phyloP scores from a whole-genome alignment of 768 basidiomycete species.

The Lyophyllum shimeji region DNA sequence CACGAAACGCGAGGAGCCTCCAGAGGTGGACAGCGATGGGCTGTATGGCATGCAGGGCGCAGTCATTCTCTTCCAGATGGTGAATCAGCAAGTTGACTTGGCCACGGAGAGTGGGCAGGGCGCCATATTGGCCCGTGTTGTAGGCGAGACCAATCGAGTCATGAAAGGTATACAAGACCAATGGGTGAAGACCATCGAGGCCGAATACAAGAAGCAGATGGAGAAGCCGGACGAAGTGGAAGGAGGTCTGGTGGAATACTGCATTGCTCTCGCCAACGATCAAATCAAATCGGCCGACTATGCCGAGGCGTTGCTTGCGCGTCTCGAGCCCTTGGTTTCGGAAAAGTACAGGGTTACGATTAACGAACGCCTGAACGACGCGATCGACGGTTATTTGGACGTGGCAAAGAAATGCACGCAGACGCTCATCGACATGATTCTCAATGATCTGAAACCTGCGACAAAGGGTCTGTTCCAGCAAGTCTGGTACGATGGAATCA shows the following conservation, averaged over 20 bases:
- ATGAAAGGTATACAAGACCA: conserved; percentile 88
- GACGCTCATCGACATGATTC: conserved; percentile 90
- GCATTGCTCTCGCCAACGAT: conserved; percentile 96
- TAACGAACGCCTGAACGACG: conserved; percentile 86
- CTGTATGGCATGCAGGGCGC: conserved; percentile 90
- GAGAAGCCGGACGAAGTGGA: conserved; percentile 88
- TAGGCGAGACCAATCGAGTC: conserved; percentile 83
- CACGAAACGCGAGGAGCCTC: conserved; percentile 76
- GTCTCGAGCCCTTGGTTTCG: conserved; percentile 89
- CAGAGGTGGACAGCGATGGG: conserved; percentile 87
- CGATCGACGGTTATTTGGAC: conserved; percentile 97
- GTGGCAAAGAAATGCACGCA: conserved; percentile 98
- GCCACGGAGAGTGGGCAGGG: conserved; percentile 97
- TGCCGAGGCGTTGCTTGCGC: conserved; percentile 79
- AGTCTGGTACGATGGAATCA: conserved; percentile 87
- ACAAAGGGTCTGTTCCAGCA: conserved; percentile 82
- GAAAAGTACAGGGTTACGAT: conserved; percentile 87
- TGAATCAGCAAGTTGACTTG: conserved; percentile 94
- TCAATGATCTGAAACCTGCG: conserved; percentile 90
- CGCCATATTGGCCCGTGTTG: conserved; percentile 86
- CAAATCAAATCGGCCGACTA: conserved; percentile 96
- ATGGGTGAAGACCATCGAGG: conserved; percentile 82
- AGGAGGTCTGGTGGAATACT: conserved; percentile 91
- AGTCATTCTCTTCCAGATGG: conserved; percentile 96
- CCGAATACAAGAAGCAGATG: conserved; percentile 82